Percentiles rank a stretch among this genome's conserved stretches.
These are phyloP conservation scores for Colletotrichum sp. DNA, from an alignment of 2,329 filamentous ascomycete species.

Conservation along the genomic window DNA sequence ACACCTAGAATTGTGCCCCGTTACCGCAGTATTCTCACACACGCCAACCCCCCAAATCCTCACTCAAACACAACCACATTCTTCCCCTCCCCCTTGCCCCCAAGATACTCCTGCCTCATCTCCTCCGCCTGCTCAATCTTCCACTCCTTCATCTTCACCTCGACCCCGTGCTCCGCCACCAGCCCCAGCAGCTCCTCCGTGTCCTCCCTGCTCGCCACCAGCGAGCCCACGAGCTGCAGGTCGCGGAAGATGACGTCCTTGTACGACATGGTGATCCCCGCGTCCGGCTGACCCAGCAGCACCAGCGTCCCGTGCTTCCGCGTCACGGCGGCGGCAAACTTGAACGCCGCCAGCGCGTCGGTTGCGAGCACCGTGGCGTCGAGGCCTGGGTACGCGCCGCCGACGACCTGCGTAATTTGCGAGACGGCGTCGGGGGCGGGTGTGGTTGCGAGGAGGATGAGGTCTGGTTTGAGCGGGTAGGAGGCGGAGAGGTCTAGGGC, in stretches of 20 bases:
- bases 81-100: constrained; percentile 14
- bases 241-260: constrained; percentile 17
- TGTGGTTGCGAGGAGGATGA: constrained; percentile 30
- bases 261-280: constrained; percentile 19
- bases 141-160: constrained; percentile 20
- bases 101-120: constrained; percentile 14
- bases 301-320: constrained; percentile 21
- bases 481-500: constrained; percentile 6
- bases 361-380: constrained; percentile 20
- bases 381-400: constrained; percentile 10
- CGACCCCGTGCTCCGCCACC: constrained; percentile 9
- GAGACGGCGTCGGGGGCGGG: constrained; percentile 24
- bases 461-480: neutral
- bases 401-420: neutral
- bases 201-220: constrained; percentile 8
- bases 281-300: constrained; percentile 19
- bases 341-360: constrained; percentile 19
- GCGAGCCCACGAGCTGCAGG: constrained; percentile 13
- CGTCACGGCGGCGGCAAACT: constrained; percentile 10
- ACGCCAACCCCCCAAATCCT: no score
- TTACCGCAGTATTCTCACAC: no score
- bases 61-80: constrained; percentile 25
- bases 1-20: no score
- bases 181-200: constrained; percentile 11
- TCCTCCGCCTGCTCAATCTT: constrained; percentile 12